phyloP scores from a whole-genome alignment of 495 filamentous ascomycete species.

The Xylaria flabelliformis region DNA sequence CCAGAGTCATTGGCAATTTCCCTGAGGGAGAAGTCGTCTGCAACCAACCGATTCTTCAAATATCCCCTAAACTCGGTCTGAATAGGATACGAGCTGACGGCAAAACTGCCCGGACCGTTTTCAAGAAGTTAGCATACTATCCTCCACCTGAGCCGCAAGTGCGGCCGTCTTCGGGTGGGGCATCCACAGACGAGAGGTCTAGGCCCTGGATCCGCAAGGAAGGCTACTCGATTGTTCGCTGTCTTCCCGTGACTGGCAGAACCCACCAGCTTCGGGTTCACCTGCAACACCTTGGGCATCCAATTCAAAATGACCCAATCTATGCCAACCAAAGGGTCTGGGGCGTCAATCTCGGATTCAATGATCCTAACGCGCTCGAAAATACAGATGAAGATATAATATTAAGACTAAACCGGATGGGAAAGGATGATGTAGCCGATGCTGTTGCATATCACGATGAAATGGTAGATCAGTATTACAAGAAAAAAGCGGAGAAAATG shows the following conservation, averaged over 20 bases:
- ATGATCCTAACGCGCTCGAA: constrained; percentile 66
- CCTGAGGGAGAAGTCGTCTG: constrained; percentile 84
- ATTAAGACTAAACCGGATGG: constrained; percentile 83
- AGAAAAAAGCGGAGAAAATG: constrained; percentile 88
- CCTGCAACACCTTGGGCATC: constrained; percentile 91
- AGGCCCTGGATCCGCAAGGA: constrained; percentile 50
- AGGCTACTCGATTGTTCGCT: constrained; percentile 94
- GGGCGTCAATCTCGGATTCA: constrained; percentile 75
- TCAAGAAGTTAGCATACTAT: constrained; percentile 88
- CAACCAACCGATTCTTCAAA: constrained; percentile 90
- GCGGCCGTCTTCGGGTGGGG: constrained; percentile 26
- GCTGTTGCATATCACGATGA: constrained; percentile 94
- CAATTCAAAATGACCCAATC: constrained; percentile 96
- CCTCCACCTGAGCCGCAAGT: constrained; percentile 54
- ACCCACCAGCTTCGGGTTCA: constrained; percentile 97
- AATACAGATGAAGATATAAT: constrained; percentile 90
- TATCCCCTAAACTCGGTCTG: constrained; percentile 92
- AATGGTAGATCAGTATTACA: constrained; percentile 84
- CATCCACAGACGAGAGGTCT: constrained; percentile 32
- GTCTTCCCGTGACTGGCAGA: constrained; percentile 88
- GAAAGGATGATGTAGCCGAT: constrained; percentile 88
- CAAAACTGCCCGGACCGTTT: constrained; percentile 87
- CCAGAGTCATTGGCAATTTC: constrained; percentile 88
- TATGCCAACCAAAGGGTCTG: constrained; percentile 94
- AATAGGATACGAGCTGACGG: constrained; percentile 93